Evolutionary conservation across 129 eudicot species (phyloP).

Genomic region (Daucus carota): DH1_v3.0 NC_030385.2:43306001-43306500

Average conservation of each 20-base stretch:
- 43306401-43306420: background rate
- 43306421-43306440: constrained; percentile 45
- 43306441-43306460: constrained; percentile 43
- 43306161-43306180: background rate
- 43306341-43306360: background rate
- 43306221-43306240: constrained; percentile 8
- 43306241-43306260: background rate
- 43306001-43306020: background rate
- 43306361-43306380: background rate
- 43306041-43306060: background rate
- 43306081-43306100: background rate
- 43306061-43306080: background rate
- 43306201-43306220: constrained; percentile 10
- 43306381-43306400: background rate
- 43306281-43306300: constrained; percentile 56
- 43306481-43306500: constrained; percentile 55
- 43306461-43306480: constrained; percentile 54
- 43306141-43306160: background rate
- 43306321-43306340: constrained; percentile 41
- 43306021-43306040: background rate
- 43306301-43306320: constrained; percentile 40
- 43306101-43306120: background rate
- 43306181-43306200: background rate
- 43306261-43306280: constrained; percentile 56
- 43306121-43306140: background rate